Evolutionary conservation across 2,329 filamentous ascomycete genomes (phyloP).

Genomic region (Emydomyces testavorans): DNA sequence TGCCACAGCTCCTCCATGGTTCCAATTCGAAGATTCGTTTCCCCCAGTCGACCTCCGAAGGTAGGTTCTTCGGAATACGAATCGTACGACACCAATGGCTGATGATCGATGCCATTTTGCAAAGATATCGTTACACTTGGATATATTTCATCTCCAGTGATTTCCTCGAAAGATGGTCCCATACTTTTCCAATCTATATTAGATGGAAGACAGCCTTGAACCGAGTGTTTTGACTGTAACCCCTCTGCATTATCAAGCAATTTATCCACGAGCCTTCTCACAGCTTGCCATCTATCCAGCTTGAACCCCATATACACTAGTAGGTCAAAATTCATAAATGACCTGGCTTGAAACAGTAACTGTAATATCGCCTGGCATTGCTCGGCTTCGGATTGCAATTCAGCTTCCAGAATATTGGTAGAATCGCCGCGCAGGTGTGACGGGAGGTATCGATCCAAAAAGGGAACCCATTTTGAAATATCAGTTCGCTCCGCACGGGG

Average conservation of each 20-base stretch:
- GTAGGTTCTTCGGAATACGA: constrained; percentile 14
- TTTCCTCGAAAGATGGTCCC: constrained; percentile 23
- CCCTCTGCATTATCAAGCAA: constrained; percentile 31
- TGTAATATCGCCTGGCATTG: constrained; percentile 25
- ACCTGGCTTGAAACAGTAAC: constrained; percentile 25
- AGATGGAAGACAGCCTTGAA: constrained; percentile 19
- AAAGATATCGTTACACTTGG: background rate
- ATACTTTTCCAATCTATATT: constrained; percentile 23
- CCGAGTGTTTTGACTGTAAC: constrained; percentile 15
- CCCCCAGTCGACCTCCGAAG: constrained; percentile 13
- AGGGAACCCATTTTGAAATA: constrained; percentile 26
- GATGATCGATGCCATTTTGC: background rate
- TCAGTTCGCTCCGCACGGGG: constrained; percentile 18
- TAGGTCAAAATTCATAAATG: constrained; percentile 25
- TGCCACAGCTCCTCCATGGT: constrained; percentile 32
- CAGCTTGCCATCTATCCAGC: constrained; percentile 32
- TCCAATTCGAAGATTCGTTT: constrained; percentile 8
- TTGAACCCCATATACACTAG: constrained; percentile 32
- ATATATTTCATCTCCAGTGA: constrained; percentile 18
- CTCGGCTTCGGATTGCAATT: constrained; percentile 16
- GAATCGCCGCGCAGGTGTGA: constrained; percentile 10
- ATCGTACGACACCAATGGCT: constrained; percentile 11
- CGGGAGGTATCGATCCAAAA: constrained; percentile 28
- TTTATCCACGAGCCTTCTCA: constrained; percentile 29
- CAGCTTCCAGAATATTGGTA: background rate